phyloP scores from a whole-genome alignment of 306 rosid genomes.

The Dryas drummondii region DNA sequence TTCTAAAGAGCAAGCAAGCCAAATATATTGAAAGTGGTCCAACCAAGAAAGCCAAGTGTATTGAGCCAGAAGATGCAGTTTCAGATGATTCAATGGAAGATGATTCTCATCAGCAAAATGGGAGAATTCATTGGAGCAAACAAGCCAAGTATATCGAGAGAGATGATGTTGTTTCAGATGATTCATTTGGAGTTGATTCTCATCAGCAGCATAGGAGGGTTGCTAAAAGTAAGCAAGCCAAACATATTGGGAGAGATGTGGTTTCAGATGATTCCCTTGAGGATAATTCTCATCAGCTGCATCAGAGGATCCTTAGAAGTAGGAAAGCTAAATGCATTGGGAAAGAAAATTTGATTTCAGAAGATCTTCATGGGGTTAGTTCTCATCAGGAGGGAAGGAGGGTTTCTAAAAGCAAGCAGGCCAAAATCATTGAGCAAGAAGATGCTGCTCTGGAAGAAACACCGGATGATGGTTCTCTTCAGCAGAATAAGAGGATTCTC shows the following conservation, averaged over 20 bases:
- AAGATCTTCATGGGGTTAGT: constrained; percentile 30
- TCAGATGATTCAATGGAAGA: constrained; percentile 43
- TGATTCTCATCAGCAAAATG: constrained; percentile 23
- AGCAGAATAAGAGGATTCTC: constrained; percentile 47
- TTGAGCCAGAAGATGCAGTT: constrained; percentile 29
- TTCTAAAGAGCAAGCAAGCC: constrained; percentile 33
- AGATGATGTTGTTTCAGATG: constrained; percentile 34
- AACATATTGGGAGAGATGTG: constrained; percentile 25
- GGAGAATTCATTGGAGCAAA: constrained; percentile 22
- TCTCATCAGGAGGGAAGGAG: constrained; percentile 42
- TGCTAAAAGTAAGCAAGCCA: constrained; percentile 37
- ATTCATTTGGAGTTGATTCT: constrained; percentile 31
- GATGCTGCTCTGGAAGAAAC: constrained; percentile 41
- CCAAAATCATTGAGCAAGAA: constrained; percentile 50
- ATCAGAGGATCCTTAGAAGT: constrained; percentile 27
- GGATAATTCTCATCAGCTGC: constrained; percentile 25
- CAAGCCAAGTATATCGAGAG: constrained; percentile 18
- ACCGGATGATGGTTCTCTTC: constrained; percentile 41
- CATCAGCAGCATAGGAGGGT: constrained; percentile 25
- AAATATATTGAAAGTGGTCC: constrained; percentile 25
- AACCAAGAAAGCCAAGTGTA: constrained; percentile 26
- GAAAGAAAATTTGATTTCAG: constrained; percentile 27
- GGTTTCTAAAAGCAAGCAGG: constrained; percentile 53
- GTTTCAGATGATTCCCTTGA: constrained; percentile 47
- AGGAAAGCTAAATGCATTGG: constrained; percentile 24